Percentiles rank a stretch among this genome's conserved stretches.
Conservation (phyloP, 129 eudicot species). For the Helianthus tuberosus region DNA sequence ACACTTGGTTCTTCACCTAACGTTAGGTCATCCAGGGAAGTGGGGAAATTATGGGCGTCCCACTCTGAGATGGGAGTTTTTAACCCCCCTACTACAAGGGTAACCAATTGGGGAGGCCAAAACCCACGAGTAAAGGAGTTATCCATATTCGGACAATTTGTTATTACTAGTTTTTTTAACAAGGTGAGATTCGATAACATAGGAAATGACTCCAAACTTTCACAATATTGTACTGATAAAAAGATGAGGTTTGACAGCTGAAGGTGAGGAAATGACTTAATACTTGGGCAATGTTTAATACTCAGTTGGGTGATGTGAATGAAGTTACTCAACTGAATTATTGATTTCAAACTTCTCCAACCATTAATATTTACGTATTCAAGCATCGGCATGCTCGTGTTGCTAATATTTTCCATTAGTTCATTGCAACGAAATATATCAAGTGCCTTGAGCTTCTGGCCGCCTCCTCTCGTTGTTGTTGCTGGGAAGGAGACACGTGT, state of each 20-base stretch:
- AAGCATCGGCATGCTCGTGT: slow-evolving; percentile 10
- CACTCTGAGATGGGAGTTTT: too few species aligned
- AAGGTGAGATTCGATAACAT: background rate
- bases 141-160: background rate
- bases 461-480: background rate
- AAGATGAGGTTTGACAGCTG: background rate
- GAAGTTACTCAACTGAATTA: background rate
- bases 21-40: too few species aligned
- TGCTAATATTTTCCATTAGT: background rate
- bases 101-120: too few species aligned
- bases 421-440: background rate
- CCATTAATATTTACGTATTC: background rate
- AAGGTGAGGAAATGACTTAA: background rate
- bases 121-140: background rate
- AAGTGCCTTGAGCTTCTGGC: too few species aligned
- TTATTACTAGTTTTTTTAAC: background rate
- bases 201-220: slow-evolving; percentile 9
- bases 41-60: too few species aligned
- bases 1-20: too few species aligned
- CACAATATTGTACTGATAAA: background rate
- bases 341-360: background rate
- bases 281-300: background rate
- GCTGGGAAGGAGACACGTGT: background rate
- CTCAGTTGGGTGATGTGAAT: background rate
- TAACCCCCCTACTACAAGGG: too few species aligned